These are phyloP conservation scores for Skeletonema tropicum DNA, from an alignment of 108 stramenopile genomes.

Conservation along the genomic window DNA sequence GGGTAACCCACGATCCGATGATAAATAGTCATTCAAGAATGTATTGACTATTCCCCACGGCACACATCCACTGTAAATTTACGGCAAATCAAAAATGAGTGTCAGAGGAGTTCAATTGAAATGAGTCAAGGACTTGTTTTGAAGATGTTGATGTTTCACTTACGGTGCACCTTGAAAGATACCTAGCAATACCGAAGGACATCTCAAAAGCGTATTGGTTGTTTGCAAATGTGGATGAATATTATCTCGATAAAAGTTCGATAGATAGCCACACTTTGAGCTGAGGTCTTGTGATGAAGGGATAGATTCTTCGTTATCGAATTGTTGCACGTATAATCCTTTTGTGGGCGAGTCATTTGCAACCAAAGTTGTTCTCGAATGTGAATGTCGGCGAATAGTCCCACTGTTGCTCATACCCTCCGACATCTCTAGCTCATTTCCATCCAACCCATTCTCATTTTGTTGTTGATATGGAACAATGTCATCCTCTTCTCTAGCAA, in stretches of 20 bases:
- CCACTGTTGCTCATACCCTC: conserved; percentile 4
- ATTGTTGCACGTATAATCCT: conserved; percentile 20
- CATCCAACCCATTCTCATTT: conserved; percentile 7
- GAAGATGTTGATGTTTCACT: too few species aligned
- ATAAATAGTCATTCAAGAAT: conserved; percentile 86
- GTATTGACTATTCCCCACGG: conserved; percentile 84
- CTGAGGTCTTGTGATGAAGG: not conserved
- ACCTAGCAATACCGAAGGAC: conserved; percentile 67
- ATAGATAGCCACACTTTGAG: not conserved
- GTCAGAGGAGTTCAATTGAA: too few species aligned
- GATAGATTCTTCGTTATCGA: not conserved
- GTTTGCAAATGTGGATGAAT: conserved; percentile 46
- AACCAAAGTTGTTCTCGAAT: conserved; percentile 15
- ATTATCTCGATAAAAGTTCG: conserved; percentile 13
- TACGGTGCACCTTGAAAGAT: conserved; percentile 89
- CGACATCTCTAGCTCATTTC: conserved; percentile 8
- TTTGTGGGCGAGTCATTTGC: conserved; percentile 12
- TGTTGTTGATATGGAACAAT: not conserved
- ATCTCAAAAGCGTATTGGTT: conserved; percentile 44
- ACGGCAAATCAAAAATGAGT: too few species aligned
- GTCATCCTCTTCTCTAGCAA: not conserved
- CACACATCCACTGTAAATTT: conserved; percentile 87
- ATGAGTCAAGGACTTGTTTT: too few species aligned
- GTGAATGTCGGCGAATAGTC: not conserved
- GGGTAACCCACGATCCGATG: conserved; percentile 75